Evolutionary conservation across 169 alveolate species (phyloP), one percentile per base, ranked within the genome.

Genomic region (Plasmodium vinckei): DNA sequence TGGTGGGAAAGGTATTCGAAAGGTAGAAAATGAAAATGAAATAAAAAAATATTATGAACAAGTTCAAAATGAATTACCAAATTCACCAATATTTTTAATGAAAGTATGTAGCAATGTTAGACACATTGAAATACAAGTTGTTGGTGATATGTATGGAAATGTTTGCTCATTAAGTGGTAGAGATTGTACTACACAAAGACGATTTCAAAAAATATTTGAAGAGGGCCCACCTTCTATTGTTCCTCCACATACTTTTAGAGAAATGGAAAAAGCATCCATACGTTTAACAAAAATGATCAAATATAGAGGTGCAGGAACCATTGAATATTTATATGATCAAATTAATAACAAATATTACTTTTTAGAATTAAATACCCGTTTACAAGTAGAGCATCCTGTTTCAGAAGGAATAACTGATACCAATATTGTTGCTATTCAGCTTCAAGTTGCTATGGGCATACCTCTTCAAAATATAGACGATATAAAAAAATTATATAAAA

Each of bases 1-100:
- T 15, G 99, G 99, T 51, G 99, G 99, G 12, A 97, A 97, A 87
- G 99, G 99, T 21, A 97, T 97, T 91, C 93, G 99, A 53, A 89
- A 87, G 87, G 92, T 93, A 49, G 91, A 87, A 68, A 82, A 68
- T 42, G 93, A 91, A 71, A 90, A 84, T 51, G 96, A 93, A 53
- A 49, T 94, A 23, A 86, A 88, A 69, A 65, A 73, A 39, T 89
- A 94, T 68, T 89, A 95, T 95, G 68, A 92, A 86, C 94, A 94
- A 51, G 96, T 94, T 21, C 63, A 39, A 42, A 90, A 87, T 13
- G 95, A 94, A 72, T 94, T 94, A 65, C 91, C 86, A 4, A 91
- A 92, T 61, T 94, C 97, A 6, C 96, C 96, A 15, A 91, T 94
- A 57, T 94, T 94, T 90, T 49, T 94, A 64, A 94, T 94, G 97